Base-by-base conservation (phyloP, 148 eudicot genomes). In the Nyssa sinensis region DNA sequence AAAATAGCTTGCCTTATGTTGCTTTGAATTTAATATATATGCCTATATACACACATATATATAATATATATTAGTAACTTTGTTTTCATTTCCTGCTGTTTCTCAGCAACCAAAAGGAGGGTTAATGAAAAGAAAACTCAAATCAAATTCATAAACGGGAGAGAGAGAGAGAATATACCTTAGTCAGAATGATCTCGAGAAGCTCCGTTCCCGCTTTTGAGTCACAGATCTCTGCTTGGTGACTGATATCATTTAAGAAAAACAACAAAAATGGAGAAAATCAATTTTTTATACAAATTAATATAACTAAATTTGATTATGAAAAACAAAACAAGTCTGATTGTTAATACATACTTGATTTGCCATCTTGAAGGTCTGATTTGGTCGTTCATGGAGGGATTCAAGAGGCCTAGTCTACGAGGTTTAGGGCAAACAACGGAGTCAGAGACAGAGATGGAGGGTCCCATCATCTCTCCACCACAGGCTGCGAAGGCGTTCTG, bases 341-440 rank as follows among this genome's bases (percentile, higher is more conserved):
- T 21, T 30, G 25, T 4, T 19, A n/a, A 59, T 3, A 35, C 77
- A 30, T 62, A 81, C 81, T 69, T 78, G 67, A 66, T 21, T 33
- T 80, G 74, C 66, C 74, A 72, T 16, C 66, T 62, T 4, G 77
- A 73, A 72, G 86, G 79, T 47, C 75, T 69, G 29, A 75, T 31
- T 14, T 58, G 71, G 49, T 75, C 73, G 47, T 28, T 35, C 0
- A 60, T 5, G 70, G 79, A 73, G 9, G 76, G 79, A 49, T 71
- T 72, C n/a, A 75, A 61, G 30, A 51, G 57, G 5, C 76, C 71
- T 64, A 75, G 58, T 62, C 93, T 78, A 3, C 90, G 89, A 63
- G 93, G 90, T 41, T 82, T 87, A 28, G 90, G 89, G 69, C 90
- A 89, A 70, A 89, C 81, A 51, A 89, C 78, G 44, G 82, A 74